A percentile compares a stretch with the other conserved stretches of the same genome.
phyloP scores from a whole-genome alignment of 2,329 filamentous ascomycete species.

The Stachybotrys chlorohalonatus region DNA sequence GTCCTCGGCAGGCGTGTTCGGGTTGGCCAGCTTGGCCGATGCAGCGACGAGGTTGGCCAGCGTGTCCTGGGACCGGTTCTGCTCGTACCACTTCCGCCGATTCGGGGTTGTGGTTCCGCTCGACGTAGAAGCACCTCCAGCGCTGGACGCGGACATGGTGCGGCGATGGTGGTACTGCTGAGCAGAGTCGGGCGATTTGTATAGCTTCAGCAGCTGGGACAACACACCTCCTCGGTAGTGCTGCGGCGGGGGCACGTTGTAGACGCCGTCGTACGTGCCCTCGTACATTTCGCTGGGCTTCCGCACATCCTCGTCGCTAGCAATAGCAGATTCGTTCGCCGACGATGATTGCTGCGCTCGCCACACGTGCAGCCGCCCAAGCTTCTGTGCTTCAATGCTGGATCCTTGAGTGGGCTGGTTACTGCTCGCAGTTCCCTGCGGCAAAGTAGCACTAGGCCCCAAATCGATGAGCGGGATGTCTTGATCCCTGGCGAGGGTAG shows the following conservation, averaged over 20 bases:
- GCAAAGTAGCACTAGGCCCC: neutral
- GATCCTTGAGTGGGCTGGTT: neutral
- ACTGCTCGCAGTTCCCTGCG: neutral
- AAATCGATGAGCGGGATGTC: neutral
- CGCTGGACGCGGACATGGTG: conserved; percentile 16
- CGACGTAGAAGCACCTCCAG: conserved; percentile 16
- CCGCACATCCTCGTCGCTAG: conserved; percentile 4
- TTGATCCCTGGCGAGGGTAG: neutral
- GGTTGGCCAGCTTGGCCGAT: conserved; percentile 32
- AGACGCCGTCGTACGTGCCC: conserved; percentile 30
- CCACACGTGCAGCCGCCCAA: neutral
- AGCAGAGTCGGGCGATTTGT: conserved; percentile 26
- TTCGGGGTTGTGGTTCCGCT: conserved; percentile 32
- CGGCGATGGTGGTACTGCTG: conserved; percentile 10
- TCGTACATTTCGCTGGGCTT: conserved; percentile 25
- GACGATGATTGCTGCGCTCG: neutral
- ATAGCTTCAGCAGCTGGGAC: conserved; percentile 36
- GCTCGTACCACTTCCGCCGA: conserved; percentile 38
- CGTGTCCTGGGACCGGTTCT: conserved; percentile 36
- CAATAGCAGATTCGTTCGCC: conserved; percentile 5
- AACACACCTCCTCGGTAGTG: conserved; percentile 36
- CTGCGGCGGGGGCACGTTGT: conserved; percentile 28
- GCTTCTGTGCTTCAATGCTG: neutral
- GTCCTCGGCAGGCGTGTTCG: conserved; percentile 12
- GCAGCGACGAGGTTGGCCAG: conserved; percentile 37